A percentile compares a stretch with the other conserved stretches of the same genome.
Evolutionary conservation across 106 monocot species (phyloP).

Genomic region (Dendrobium huoshanense): DNA sequence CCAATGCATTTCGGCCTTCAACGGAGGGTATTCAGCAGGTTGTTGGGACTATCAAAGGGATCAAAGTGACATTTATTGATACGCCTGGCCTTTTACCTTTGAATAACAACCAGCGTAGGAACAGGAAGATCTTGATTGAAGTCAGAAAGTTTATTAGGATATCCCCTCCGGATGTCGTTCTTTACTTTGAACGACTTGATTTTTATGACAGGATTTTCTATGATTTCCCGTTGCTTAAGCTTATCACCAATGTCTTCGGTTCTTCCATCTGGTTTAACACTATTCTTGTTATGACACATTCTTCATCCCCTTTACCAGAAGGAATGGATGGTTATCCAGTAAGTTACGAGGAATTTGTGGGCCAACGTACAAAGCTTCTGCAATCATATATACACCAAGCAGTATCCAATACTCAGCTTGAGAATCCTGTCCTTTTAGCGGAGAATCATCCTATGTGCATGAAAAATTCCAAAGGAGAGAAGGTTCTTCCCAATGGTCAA

Average conservation of each 20-base stretch:
- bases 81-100: conserved; percentile 74
- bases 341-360: conserved; percentile 43
- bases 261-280: conserved; percentile 88
- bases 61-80: conserved; percentile 71
- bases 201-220: conserved; percentile 21
- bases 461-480: conserved; percentile 54
- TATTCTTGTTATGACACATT: conserved; percentile 78
- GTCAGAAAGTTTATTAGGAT: conserved; percentile 63
- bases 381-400: conserved; percentile 57
- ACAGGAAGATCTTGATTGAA: conserved; percentile 53
- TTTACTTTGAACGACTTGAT: conserved; percentile 83
- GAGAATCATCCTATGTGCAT: conserved; percentile 71
- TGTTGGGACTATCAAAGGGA: conserved; percentile 57
- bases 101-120: conserved; percentile 27
- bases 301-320: conserved; percentile 55
- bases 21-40: conserved; percentile 64
- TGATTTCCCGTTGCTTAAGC: conserved; percentile 63
- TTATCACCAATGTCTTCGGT: conserved; percentile 76
- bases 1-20: conserved; percentile 60
- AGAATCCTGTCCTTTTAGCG: conserved; percentile 57
- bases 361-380: conserved; percentile 24
- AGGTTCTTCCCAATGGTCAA: conserved; percentile 60
- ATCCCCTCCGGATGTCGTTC: conserved; percentile 73
- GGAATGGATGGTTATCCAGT: conserved; percentile 50
- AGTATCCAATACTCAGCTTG: conserved; percentile 41